Evolutionary conservation across 2,329 filamentous ascomycete species (phyloP).

Genomic region (Ophiostoma sp.): DNA sequence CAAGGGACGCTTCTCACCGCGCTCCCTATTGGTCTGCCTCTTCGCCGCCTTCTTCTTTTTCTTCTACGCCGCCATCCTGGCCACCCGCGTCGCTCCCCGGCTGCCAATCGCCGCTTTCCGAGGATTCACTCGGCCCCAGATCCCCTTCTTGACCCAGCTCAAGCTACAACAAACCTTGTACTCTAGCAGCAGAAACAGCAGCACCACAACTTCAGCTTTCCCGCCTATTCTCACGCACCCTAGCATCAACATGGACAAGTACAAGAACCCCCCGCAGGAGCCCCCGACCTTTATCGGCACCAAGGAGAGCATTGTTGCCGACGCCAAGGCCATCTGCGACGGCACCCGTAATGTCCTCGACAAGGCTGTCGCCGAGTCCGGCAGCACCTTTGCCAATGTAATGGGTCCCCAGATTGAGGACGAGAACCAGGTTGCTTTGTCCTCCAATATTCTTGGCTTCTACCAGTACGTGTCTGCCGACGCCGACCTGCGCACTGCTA

Average conservation of each 20-base stretch:
- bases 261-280: conserved; percentile 68
- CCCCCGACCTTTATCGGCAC: conserved; percentile 74
- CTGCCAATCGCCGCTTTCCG: conserved; percentile 50
- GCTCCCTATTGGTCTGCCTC: conserved; percentile 42
- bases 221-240: conserved; percentile 42
- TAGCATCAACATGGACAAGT: conserved; percentile 60
- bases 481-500: conserved; percentile 65
- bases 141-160: conserved; percentile 22
- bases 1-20: conserved; percentile 14
- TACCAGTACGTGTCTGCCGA: conserved; percentile 73
- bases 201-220: conserved; percentile 26
- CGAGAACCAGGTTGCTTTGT: conserved; percentile 59
- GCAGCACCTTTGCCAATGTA: conserved; percentile 52
- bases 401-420: conserved; percentile 65
- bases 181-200: conserved; percentile 3
- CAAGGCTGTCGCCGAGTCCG: conserved; percentile 57
- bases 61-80: conserved; percentile 58
- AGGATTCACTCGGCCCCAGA: conserved; percentile 35
- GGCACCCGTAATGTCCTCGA: conserved; percentile 60
- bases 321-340: conserved; percentile 62
- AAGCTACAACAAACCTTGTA: conserved; percentile 12
- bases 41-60: conserved; percentile 53
- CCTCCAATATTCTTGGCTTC: conserved; percentile 65
- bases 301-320: conserved; percentile 60
- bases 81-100: conserved; percentile 55